Base-by-base conservation (phyloP, 306 rosid species). In the Fagus sylvatica region DNA sequence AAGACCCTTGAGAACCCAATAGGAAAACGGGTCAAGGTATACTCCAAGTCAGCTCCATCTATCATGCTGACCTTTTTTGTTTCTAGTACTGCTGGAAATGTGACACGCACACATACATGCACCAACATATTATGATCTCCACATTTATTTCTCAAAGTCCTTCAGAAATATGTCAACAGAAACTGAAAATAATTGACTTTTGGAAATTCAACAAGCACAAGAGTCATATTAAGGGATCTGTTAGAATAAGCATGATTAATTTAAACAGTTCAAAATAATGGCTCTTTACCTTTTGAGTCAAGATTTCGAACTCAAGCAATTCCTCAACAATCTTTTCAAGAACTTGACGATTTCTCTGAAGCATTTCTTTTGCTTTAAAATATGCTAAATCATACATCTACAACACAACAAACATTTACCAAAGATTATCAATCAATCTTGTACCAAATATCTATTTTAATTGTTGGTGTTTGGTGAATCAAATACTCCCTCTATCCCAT, bases 301-400 rank as follows among this genome's bases (percentile, higher is more conserved):
- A 85, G 84, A 91, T 89, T 91, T 95, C 98, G 53, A 84, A 91
- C 87, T 89, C 98, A 2, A 95, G 88, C 72, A 95, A 82, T 82
- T 91, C 97, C 60, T 88, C 98, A 34, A 89, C 98, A 48, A 88
- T 85, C 88, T 92, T 95, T 85, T 95, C 98, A 72, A 95, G 93
- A 73, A 86, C 92, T 69, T 37, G 84, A 67, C 85, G 93, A 79
- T 95, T 95, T 73, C 78, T 87, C 83, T 73, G 88, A 68, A 95
- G 83, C 92, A 95, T 87, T 75, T 88, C 90, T 80, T 88, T 90
- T 55, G 98, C 96, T 82, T 82, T 95, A 78, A 76, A 86, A 88
- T 91, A 95, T 77, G 98, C 98, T 79, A 88, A 84, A 84, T 95
- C 97, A 55, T 91, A 91, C 70, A 92, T 89, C 98, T 95, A 66